phyloP scores from a whole-genome alignment of 1,284 basidiomycete species.

The Ustilago hordei region DNA sequence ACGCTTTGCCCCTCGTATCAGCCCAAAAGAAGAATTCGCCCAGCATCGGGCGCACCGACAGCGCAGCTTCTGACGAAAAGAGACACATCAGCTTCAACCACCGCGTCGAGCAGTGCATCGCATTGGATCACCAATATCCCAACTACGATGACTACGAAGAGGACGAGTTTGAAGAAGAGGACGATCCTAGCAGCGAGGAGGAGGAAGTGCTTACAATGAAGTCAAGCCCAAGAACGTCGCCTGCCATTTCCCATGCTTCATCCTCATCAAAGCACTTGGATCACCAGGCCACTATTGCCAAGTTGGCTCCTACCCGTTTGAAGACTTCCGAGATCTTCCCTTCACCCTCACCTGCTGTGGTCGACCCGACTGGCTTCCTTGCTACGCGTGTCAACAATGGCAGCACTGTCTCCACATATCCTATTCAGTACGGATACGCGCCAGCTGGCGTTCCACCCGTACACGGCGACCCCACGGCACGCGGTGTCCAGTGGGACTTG shows the following conservation, averaged over 20 bases:
- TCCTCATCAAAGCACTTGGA: conserved; percentile 34
- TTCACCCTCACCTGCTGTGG: conserved; percentile 73
- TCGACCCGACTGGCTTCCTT: conserved; percentile 73
- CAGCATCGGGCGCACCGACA: conserved; percentile 40
- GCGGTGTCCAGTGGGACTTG: conserved; percentile 66
- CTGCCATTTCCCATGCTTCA: conserved; percentile 47
- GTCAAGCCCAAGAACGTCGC: conserved; percentile 51
- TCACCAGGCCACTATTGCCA: conserved; percentile 76
- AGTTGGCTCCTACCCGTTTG: conserved; percentile 91
- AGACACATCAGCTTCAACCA: conserved; percentile 97
- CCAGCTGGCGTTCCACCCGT: conserved; percentile 28
- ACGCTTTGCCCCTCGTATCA: conserved; percentile 37
- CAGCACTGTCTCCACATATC: conserved; percentile 45
- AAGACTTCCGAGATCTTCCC: conserved; percentile 77
- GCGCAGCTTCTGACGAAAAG: conserved; percentile 69
- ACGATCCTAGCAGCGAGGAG: conserved; percentile 73
- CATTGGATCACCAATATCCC: conserved; percentile 74
- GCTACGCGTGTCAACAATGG: conserved; percentile 45
- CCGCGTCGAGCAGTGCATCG: conserved; percentile 96
- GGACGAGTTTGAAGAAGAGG: conserved; percentile 71
- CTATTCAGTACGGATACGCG: conserved; percentile 46
- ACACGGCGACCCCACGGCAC: conserved; percentile 45
- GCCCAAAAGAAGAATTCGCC: conserved; percentile 41
- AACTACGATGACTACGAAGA: conserved; percentile 65
- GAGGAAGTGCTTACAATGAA: conserved; percentile 71